Conservation (phyloP, 2,329 filamentous ascomycete genomes). For the Juglanconis oblonga region DNA sequence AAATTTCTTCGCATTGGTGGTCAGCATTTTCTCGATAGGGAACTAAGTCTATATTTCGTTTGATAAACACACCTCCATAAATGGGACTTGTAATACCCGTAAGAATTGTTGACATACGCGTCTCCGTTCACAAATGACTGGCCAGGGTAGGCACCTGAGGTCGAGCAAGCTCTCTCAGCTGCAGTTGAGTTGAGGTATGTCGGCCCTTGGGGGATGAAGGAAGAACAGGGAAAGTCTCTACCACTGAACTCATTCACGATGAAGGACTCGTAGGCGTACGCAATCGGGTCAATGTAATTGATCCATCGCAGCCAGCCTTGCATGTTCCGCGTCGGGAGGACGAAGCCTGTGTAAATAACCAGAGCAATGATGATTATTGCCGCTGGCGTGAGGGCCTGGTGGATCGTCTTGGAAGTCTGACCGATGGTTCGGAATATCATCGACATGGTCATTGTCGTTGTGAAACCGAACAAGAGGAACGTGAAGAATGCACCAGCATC, state of each 20-base stretch:
- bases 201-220: constrained; percentile 40
- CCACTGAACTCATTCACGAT: constrained; percentile 29
- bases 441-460: constrained; percentile 68
- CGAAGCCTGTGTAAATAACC: constrained; percentile 60
- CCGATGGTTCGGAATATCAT: constrained; percentile 75
- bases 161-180: constrained; percentile 52
- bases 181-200: constrained; percentile 35
- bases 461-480: constrained; percentile 68
- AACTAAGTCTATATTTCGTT: too few species aligned
- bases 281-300: constrained; percentile 65
- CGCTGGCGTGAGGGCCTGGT: constrained; percentile 52
- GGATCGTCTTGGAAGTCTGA: constrained; percentile 64
- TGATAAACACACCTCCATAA: constrained; percentile 41
- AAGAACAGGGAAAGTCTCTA: constrained; percentile 26
- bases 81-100: constrained; percentile 54
- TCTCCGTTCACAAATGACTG: constrained; percentile 56
- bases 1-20: constrained; percentile 44
- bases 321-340: constrained; percentile 54
- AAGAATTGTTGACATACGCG: constrained; percentile 54
- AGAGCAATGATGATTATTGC: constrained; percentile 57
- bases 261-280: constrained; percentile 50
- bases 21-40: too few species aligned
- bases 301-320: constrained; percentile 75
- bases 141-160: constrained; percentile 54
- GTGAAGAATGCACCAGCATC: constrained; percentile 70